Percentiles rank a stretch among this genome's conserved stretches.
Evolutionary conservation across 2,329 filamentous ascomycete species (phyloP).

Genomic region (Phialophora macrospora): DNA sequence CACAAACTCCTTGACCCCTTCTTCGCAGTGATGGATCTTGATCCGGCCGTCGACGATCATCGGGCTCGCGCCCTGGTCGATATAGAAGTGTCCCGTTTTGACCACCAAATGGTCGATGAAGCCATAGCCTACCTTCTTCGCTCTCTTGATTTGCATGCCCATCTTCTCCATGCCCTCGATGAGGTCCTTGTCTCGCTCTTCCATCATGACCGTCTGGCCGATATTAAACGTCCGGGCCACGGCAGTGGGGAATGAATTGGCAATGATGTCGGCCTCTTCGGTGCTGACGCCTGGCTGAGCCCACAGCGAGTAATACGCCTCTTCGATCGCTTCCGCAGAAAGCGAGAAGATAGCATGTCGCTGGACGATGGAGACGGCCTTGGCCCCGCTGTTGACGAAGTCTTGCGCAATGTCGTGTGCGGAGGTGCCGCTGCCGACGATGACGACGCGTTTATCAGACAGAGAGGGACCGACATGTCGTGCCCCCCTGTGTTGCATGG

Average conservation of each 20-base stretch:
- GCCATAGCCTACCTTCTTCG: conserved; percentile 47
- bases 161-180: conserved; percentile 54
- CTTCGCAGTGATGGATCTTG: conserved; percentile 58
- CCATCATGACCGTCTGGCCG: conserved; percentile 46
- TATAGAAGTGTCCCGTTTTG: conserved; percentile 61
- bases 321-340: conserved; percentile 39
- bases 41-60: conserved; percentile 64
- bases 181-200: conserved; percentile 51
- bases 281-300: conserved; percentile 49
- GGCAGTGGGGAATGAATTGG: conserved; percentile 54
- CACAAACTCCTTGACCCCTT: conserved; percentile 53
- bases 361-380: conserved; percentile 60
- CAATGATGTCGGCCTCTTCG: conserved; percentile 57
- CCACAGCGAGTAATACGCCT: conserved; percentile 60
- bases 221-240: conserved; percentile 55
- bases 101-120: conserved; percentile 53
- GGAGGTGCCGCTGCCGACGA: conserved; percentile 57
- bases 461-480: conserved; percentile 45
- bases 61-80: conserved; percentile 56
- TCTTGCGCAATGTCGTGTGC: conserved; percentile 52
- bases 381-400: conserved; percentile 54
- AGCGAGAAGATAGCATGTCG: conserved; percentile 33
- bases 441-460: conserved; percentile 48
- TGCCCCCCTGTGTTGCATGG: conserved; percentile 49
- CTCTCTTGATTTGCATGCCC: conserved; percentile 53